Percentiles rank a stretch among this genome's conserved stretches.
These are phyloP conservation scores for Galerina sulciceps DNA, from an alignment of 768 basidiomycete species.

Conservation along the genomic window DNA sequence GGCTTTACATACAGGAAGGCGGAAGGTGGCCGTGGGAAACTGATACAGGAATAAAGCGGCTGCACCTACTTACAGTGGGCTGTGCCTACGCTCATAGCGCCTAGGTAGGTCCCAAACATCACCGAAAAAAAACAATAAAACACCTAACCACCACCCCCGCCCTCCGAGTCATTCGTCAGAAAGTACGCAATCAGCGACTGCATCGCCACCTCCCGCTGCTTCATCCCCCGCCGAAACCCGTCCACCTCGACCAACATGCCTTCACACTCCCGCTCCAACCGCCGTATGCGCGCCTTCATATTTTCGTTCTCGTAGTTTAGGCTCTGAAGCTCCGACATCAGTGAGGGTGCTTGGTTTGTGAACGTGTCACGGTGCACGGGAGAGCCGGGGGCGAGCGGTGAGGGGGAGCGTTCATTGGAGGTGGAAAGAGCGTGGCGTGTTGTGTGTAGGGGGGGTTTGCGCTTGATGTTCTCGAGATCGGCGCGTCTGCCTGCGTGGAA, in stretches of 20 bases:
- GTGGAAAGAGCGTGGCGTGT: slow-evolving; percentile 13
- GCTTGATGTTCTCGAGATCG: slow-evolving; percentile 62
- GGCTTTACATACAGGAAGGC: too few relatives aligned
- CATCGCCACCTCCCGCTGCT: slow-evolving; percentile 84
- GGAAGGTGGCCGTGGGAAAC: too few relatives aligned
- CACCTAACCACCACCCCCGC: too few relatives aligned
- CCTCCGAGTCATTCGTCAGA: slow-evolving; percentile 71
- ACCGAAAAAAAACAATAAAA: too few relatives aligned
- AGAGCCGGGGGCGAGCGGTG: too few relatives aligned
- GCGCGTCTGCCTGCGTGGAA: slow-evolving; percentile 59
- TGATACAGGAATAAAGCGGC: too few relatives aligned
- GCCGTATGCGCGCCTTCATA: slow-evolving; percentile 34
- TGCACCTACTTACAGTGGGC: too few relatives aligned
- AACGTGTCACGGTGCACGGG: too few relatives aligned
- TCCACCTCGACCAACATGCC: slow-evolving; percentile 41
- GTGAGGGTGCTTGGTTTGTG: too few relatives aligned
- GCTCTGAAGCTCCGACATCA: slow-evolving; percentile 33
- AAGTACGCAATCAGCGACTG: slow-evolving; percentile 83
- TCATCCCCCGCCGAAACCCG: slow-evolving; percentile 46
- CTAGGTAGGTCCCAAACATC: too few relatives aligned
- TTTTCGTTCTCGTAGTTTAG: slow-evolving; percentile 37
- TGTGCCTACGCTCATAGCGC: too few relatives aligned
- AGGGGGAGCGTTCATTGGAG: neutral
- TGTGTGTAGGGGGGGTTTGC: slow-evolving; percentile 59
- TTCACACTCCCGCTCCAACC: slow-evolving; percentile 43